Evolutionary conservation across 371 early-diverging fungal genomes (phyloP).

Genomic region (Apophysomyces trapeziformis): DNA sequence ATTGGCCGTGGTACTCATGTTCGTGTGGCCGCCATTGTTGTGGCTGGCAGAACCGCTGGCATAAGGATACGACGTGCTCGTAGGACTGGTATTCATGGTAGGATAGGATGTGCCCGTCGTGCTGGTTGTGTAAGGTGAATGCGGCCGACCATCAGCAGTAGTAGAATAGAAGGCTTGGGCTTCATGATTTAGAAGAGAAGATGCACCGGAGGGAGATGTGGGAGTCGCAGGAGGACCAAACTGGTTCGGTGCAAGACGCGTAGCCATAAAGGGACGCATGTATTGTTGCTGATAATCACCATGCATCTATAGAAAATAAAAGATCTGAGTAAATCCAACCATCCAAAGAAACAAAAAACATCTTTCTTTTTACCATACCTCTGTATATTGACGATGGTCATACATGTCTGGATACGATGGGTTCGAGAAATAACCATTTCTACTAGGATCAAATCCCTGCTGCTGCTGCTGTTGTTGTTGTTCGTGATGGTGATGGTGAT

Average conservation of each 20-base stretch:
- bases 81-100: background rate
- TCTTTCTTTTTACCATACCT: slow-evolving; percentile 2
- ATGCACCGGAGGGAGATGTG: background rate
- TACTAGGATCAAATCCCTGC: slow-evolving; percentile 4
- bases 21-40: too few species aligned
- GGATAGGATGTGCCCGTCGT: background rate
- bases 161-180: background rate
- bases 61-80: background rate
- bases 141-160: background rate
- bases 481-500: slow-evolving; percentile 2
- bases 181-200: slow-evolving; percentile 5
- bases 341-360: background rate
- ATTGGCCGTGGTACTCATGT: background rate
- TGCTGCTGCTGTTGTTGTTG: slow-evolving; percentile 3
- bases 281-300: slow-evolving; percentile 5
- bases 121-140: background rate
- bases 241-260: background rate
- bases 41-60: too few species aligned
- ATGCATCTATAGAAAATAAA: slow-evolving; percentile 3
- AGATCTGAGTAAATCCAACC: too few species aligned
- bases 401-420: background rate
- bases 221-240: background rate
- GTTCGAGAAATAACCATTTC: slow-evolving; percentile 2
- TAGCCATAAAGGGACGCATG: slow-evolving; percentile 3
- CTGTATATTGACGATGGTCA: slow-evolving; percentile 5